phyloP scores from a whole-genome alignment of 2,329 filamentous ascomycete species.

The Fusarium newnesense region DNA sequence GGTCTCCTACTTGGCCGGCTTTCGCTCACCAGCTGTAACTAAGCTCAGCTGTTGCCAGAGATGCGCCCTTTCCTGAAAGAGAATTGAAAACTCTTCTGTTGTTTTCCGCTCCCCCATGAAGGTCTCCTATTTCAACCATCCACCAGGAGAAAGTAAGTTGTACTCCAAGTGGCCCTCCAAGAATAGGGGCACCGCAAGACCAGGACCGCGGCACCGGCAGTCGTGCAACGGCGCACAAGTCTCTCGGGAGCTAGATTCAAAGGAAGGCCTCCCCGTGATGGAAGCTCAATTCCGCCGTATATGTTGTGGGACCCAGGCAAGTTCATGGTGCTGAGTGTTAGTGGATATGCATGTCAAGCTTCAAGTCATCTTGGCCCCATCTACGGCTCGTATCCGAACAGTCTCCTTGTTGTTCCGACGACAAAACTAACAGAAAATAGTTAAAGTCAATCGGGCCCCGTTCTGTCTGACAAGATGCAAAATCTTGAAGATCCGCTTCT shows the following conservation, averaged over 20 bases:
- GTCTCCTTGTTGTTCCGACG: not conserved
- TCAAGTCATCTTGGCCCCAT: conserved; percentile 19
- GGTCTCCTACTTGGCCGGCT: not conserved
- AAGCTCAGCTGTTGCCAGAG: conserved; percentile 5
- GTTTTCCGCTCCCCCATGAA: not conserved
- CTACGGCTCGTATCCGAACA: conserved; percentile 29
- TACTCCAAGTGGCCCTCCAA: conserved; percentile 20
- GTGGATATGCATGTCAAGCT: conserved; percentile 13
- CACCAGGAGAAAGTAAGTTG: conserved; percentile 8
- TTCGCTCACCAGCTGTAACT: conserved; percentile 17
- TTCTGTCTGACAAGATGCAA: not conserved
- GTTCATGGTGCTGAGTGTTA: conserved; percentile 21
- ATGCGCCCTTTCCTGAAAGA: not conserved
- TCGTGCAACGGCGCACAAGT: conserved; percentile 20
- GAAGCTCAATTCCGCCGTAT: conserved; percentile 16
- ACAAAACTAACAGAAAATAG: not conserved
- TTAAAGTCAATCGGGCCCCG: conserved; percentile 1
- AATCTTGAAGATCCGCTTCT: not conserved
- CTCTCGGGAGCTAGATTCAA: conserved; percentile 23
- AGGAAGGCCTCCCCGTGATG: conserved; percentile 27
- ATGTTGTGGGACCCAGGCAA: conserved; percentile 10
- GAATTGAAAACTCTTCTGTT: not conserved
- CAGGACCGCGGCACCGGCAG: conserved; percentile 29
- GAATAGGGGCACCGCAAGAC: conserved; percentile 24
- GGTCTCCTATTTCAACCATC: not conserved